Conservation (phyloP, 2,329 filamentous ascomycete species). For the Fulvia fulva region DNA sequence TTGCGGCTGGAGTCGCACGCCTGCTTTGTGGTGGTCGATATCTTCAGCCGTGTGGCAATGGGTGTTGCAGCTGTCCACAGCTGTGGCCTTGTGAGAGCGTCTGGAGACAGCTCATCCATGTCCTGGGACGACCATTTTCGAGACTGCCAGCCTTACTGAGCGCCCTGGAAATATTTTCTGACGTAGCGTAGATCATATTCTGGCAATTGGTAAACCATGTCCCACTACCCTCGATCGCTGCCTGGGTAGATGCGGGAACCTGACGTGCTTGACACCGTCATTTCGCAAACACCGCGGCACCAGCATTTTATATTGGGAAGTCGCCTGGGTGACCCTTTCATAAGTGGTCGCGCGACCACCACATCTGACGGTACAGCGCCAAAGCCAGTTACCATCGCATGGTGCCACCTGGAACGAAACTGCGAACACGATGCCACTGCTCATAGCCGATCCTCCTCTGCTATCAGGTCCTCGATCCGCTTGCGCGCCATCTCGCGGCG, state of each 20-base stretch:
- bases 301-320: not conserved
- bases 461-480: conserved; percentile 34
- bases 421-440: not conserved
- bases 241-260: not conserved
- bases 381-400: not conserved
- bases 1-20: not conserved
- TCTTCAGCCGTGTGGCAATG: not conserved
- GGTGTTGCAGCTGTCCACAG: not conserved
- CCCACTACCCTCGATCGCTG: conserved; percentile 2
- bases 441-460: conserved; percentile 32
- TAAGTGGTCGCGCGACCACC: not conserved
- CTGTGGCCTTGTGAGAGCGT: not conserved
- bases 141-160: not conserved
- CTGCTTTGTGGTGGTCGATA: not conserved
- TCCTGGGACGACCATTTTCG: not conserved
- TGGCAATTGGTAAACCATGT: not conserved
- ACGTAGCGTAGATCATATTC: not conserved
- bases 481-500: conserved; percentile 34
- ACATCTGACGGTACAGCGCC: not conserved
- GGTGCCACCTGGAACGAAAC: not conserved
- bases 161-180: not conserved
- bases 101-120: not conserved
- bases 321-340: not conserved
- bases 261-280: conserved; percentile 4
- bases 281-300: not conserved